Evolutionary conservation across 495 filamentous ascomycete genomes (phyloP), one percentile per base, ranked within the genome.

Genomic region (Penicillium taxi): DNA sequence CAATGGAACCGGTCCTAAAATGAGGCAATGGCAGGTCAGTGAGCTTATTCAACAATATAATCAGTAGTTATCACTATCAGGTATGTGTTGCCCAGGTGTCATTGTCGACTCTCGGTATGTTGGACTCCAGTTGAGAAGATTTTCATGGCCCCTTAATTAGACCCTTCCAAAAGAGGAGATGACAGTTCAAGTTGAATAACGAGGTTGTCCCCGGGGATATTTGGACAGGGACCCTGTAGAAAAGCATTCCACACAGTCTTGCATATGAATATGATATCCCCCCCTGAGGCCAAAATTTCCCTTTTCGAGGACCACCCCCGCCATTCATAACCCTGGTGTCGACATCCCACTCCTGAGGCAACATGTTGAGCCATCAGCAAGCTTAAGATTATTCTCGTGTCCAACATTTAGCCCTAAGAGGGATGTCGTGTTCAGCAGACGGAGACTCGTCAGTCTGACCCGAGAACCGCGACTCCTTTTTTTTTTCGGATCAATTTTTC

Each of bases 31-130:
- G 11, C 28, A 9, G n/a, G 20, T 38, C 19, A 38, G 25, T 28
- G 15, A n/a, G 26, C 26, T 30, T 24, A n/a, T 17, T 35, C 22
- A 15, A 24, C 9, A 24, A 23, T 33, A 31, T 26, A 23, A 37
- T 37, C 25, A n/a, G 26, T 26, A 8, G 34, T 41, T 38, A 27
- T 28, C 18, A 24, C 27, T 17, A 26, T 16, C 26, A 44, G 35
- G 52, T 52, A 53, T 55, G 48, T 48, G 51, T 45, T 55, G 52
- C 48, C 45, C 37, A 27, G 50, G 43, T 20, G 34, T 50, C 42
- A 12, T 46, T 36, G n/a, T 21, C 20, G 17, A 42, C 29, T 21
- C 22, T 6, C 38, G 41, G 50, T 32, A 51, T 51, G 41, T 46
- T 26, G 22, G 38, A 20, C 25, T 31, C 29, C 28, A 21, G 42